Conservation (phyloP, 345 rosid genomes). For the Mercurialis annua region DNA sequence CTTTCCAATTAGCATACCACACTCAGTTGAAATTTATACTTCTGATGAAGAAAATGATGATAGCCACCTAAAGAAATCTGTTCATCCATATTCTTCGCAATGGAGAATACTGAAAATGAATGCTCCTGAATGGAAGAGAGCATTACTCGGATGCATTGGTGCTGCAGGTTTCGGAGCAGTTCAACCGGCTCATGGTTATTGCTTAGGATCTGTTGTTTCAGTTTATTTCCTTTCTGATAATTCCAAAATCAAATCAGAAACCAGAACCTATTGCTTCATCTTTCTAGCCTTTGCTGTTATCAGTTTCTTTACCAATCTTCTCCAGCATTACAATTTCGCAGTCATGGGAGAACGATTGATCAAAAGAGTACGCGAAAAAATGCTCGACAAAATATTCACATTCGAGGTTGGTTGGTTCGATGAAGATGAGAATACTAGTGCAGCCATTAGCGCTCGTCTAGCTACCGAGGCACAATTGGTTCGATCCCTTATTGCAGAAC, state of each 20-base stretch:
- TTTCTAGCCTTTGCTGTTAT: constrained; percentile 23
- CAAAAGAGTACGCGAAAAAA: constrained; percentile 25
- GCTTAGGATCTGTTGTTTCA: constrained; percentile 24
- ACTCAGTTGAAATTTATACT: neutral
- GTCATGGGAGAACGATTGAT: constrained; percentile 33
- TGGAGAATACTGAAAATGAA: constrained; percentile 22
- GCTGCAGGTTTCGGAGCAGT: constrained; percentile 25
- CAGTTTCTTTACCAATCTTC: constrained; percentile 23
- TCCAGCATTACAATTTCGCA: constrained; percentile 37
- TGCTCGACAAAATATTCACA: constrained; percentile 29
- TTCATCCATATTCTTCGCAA: constrained; percentile 20
- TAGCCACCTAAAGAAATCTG: neutral
- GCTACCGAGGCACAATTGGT: constrained; percentile 33
- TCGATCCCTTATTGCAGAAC: constrained; percentile 25
- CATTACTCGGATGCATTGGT: constrained; percentile 23
- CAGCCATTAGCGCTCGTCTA: constrained; percentile 32
- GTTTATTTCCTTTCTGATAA: constrained; percentile 23
- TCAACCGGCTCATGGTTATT: constrained; percentile 25
- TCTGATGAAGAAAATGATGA: constrained; percentile 12
- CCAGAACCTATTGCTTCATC: constrained; percentile 24
- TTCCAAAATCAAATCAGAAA: constrained; percentile 16
- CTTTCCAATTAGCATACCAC: neutral
- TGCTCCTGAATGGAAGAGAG: constrained; percentile 31
- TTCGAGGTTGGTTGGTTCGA: constrained; percentile 44
- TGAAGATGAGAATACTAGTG: constrained; percentile 33